Conservation (phyloP, 352 stramenopile species). For the Globisporangium iwayamae region DNA sequence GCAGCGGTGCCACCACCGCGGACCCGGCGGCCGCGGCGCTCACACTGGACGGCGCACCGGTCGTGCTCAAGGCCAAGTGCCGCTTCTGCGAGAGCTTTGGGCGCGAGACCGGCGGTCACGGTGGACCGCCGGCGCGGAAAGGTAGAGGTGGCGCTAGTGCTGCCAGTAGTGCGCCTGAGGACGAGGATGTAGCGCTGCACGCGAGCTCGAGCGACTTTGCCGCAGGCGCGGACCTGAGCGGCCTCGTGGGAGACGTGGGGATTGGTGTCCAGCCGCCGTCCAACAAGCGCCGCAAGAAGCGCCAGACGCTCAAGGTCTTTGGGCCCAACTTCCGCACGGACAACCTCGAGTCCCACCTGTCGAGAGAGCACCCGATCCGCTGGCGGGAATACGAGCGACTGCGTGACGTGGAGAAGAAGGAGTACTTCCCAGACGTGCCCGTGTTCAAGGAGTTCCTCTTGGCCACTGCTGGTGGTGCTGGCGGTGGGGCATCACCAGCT, state of each 20-base stretch:
- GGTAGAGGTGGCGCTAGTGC: not conserved
- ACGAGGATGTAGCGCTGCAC: constrained; percentile 4
- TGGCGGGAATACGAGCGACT: constrained; percentile 54
- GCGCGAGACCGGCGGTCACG: constrained; percentile 20
- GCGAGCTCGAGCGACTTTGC: constrained; percentile 17
- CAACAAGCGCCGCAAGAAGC: constrained; percentile 46
- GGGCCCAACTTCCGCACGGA: constrained; percentile 55
- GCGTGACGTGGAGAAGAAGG: constrained; percentile 39
- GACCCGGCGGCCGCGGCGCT: constrained; percentile 6
- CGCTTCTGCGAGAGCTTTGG: constrained; percentile 60
- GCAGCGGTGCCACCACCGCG: constrained; percentile 3
- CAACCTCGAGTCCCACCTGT: constrained; percentile 53
- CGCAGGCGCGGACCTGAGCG: not conserved
- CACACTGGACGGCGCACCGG: constrained; percentile 18
- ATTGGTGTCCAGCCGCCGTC: constrained; percentile 9
- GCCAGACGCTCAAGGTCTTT: constrained; percentile 60
- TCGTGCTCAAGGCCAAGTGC: constrained; percentile 49
- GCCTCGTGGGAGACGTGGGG: not conserved
- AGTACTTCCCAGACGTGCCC: constrained; percentile 36
- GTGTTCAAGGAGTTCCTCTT: constrained; percentile 24
- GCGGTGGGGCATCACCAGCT: not conserved
- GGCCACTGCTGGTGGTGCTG: constrained; percentile 5
- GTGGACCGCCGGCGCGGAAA: not conserved
- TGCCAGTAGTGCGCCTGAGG: constrained; percentile 1
- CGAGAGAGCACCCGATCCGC: constrained; percentile 39